Conservation (phyloP, 768 basidiomycete genomes). For the Lactarius psammicola region DNA sequence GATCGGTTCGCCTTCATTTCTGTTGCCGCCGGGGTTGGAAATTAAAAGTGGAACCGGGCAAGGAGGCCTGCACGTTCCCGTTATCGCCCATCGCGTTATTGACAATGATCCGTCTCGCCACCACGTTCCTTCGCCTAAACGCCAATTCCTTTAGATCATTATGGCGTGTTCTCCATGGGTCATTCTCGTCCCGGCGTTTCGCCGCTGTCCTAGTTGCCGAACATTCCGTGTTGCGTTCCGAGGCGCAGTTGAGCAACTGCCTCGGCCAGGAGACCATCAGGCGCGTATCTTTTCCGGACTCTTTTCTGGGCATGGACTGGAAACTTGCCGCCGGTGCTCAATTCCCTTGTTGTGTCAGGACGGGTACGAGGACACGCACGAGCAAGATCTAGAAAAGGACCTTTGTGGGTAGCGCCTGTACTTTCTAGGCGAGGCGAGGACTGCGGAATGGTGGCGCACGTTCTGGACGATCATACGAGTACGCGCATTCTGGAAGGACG, state of each 20-base stretch:
- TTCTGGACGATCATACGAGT: conserved; percentile 43
- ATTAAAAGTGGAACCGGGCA: background rate
- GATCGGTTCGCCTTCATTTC: background rate
- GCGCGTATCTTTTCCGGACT: conserved; percentile 46
- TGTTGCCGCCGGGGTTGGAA: background rate
- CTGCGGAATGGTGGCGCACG: conserved; percentile 32
- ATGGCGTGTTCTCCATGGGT: conserved; percentile 29
- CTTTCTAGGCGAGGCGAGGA: conserved; percentile 14
- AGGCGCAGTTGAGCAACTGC: conserved; percentile 45
- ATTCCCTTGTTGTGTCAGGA: conserved; percentile 46
- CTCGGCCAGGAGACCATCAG: conserved; percentile 42
- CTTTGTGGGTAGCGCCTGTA: conserved; percentile 25
- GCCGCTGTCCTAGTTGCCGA: conserved; percentile 48
- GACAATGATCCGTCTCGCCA: background rate
- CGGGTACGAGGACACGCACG: conserved; percentile 45
- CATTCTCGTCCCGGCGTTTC: conserved; percentile 56
- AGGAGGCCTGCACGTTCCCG: background rate
- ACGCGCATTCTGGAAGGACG: conserved; percentile 57
- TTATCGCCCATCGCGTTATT: background rate
- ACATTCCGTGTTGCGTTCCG: conserved; percentile 47
- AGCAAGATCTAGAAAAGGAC: conserved; percentile 44
- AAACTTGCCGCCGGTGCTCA: conserved; percentile 40
- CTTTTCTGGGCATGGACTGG: conserved; percentile 34
- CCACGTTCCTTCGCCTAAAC: background rate
- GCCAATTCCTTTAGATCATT: background rate